Percentiles rank a stretch among this genome's conserved stretches.
Conservation (phyloP, 352 stramenopile species). For the Pythium biforme region DNA sequence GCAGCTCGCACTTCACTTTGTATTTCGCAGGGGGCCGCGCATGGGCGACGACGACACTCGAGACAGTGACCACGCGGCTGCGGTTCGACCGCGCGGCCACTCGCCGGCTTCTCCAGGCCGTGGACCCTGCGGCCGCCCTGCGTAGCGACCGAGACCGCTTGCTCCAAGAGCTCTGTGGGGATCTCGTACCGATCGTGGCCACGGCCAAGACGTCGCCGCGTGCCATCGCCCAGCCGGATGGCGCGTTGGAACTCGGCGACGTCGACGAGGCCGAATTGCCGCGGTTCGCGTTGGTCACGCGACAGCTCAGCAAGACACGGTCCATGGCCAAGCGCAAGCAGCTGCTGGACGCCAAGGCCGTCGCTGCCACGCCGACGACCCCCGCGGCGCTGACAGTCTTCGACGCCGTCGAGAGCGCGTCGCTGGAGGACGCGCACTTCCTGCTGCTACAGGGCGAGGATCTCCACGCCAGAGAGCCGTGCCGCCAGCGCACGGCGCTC, state of each 20-base stretch:
- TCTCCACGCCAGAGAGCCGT: conserved; percentile 36
- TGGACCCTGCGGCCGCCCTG: conserved; percentile 19
- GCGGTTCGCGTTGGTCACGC: conserved; percentile 35
- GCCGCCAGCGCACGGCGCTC: conserved; percentile 44
- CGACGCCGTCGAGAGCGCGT: conserved; percentile 51
- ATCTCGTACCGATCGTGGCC: conserved; percentile 36
- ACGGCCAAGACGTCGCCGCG: conserved; percentile 24
- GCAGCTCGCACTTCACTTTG: too few relatives aligned
- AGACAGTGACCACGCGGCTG: conserved; percentile 15
- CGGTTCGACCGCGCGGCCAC: conserved; percentile 47
- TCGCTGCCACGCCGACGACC: not conserved
- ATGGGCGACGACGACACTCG: conserved; percentile 21
- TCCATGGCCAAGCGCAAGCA: conserved; percentile 47
- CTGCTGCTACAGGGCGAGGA: conserved; percentile 46
- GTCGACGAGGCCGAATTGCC: conserved; percentile 58
- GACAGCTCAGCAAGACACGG: conserved; percentile 42
- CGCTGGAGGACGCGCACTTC: conserved; percentile 54
- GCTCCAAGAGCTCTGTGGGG: conserved; percentile 34
- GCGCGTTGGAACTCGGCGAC: conserved; percentile 32
- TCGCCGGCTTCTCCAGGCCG: conserved; percentile 40
- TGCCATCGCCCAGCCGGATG: conserved; percentile 9
- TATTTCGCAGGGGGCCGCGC: not conserved
- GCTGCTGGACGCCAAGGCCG: conserved; percentile 27
- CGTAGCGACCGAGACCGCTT: conserved; percentile 27
- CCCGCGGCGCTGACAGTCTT: conserved; percentile 40